phyloP scores from a whole-genome alignment of 805 yeast species.

The Starmera pachycereana region DNA sequence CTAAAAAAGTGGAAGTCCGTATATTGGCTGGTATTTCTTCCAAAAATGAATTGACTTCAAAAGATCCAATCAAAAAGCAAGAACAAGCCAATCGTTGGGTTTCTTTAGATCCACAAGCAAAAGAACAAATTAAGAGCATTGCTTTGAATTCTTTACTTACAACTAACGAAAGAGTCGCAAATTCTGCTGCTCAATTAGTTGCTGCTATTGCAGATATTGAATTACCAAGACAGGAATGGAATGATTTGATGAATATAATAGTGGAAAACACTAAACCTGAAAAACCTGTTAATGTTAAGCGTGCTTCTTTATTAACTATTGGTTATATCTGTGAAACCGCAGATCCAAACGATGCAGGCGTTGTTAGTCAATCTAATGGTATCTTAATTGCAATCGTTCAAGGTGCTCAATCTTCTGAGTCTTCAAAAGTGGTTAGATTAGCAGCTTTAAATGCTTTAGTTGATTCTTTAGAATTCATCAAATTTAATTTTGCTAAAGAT shows the following conservation, averaged over 20 bases:
- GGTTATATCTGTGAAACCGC: slow-evolving; percentile 96
- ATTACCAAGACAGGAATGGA: slow-evolving; percentile 82
- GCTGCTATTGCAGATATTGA: slow-evolving; percentile 97
- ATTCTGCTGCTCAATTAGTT: slow-evolving; percentile 84
- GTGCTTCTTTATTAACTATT: slow-evolving; percentile 78
- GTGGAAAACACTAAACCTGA: slow-evolving; percentile 80
- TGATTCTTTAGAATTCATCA: slow-evolving; percentile 82
- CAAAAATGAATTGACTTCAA: slow-evolving; percentile 82
- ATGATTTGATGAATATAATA: slow-evolving; percentile 70
- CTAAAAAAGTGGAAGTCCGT: slow-evolving; percentile 66
- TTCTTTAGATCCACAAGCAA: slow-evolving; percentile 41
- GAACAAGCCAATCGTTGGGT: slow-evolving; percentile 71
- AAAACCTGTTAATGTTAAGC: slow-evolving; percentile 69
- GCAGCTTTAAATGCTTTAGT: slow-evolving; percentile 91
- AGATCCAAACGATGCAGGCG: slow-evolving; percentile 63
- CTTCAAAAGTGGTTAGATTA: slow-evolving; percentile 62
- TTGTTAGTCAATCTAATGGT: slow-evolving; percentile 80
- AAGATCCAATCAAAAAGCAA: slow-evolving; percentile 49
- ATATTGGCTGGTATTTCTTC: slow-evolving; percentile 83
- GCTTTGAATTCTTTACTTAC: slow-evolving; percentile 56
- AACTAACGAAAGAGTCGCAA: slow-evolving; percentile 68
- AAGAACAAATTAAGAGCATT: slow-evolving; percentile 53
- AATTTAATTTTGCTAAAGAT: slow-evolving; percentile 79
- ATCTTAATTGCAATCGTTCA: slow-evolving; percentile 92
- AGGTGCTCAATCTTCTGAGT: slow-evolving; percentile 84